Conservation (phyloP, 441 rosid species). For the Gossypium davidsonii region DNA sequence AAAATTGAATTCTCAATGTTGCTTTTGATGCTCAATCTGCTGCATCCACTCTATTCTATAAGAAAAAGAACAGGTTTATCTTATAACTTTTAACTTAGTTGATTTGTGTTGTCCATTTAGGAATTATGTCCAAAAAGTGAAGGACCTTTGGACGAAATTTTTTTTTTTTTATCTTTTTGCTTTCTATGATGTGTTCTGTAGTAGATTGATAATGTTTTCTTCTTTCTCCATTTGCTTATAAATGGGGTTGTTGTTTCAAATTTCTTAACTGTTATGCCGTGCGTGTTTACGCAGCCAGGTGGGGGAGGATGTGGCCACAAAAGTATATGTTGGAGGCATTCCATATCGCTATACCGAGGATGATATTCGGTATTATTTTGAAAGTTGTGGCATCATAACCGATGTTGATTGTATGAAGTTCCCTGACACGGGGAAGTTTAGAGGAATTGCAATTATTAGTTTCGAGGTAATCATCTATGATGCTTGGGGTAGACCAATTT, state of each 20-base stretch:
- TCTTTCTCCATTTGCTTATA: not conserved
- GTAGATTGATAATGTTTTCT: not conserved
- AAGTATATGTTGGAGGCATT: constrained; percentile 85
- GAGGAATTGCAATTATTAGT: constrained; percentile 75
- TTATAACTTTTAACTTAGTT: not conserved
- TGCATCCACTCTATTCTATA: not conserved
- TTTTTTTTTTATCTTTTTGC: too few relatives aligned
- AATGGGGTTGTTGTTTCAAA: not conserved
- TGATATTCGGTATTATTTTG: constrained; percentile 78
- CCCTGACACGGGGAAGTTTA: constrained; percentile 75
- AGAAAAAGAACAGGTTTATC: not conserved
- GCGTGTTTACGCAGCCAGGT: constrained; percentile 41
- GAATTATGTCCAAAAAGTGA: not conserved
- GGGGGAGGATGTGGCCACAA: constrained; percentile 39
- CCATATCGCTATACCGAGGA: constrained; percentile 80
- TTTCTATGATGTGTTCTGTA: not conserved
- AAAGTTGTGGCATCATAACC: constrained; percentile 68
- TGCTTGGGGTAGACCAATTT: not conserved
- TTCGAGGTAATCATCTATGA: constrained; percentile 45
- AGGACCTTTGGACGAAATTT: not conserved
- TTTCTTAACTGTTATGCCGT: not conserved
- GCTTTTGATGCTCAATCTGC: not conserved
- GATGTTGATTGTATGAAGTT: constrained; percentile 78
- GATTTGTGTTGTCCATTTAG: not conserved
- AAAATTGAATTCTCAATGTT: not conserved